Base-by-base conservation (phyloP, 2,329 filamentous ascomycete genomes). In the Dothidotthia symphoricarpi region DNA sequence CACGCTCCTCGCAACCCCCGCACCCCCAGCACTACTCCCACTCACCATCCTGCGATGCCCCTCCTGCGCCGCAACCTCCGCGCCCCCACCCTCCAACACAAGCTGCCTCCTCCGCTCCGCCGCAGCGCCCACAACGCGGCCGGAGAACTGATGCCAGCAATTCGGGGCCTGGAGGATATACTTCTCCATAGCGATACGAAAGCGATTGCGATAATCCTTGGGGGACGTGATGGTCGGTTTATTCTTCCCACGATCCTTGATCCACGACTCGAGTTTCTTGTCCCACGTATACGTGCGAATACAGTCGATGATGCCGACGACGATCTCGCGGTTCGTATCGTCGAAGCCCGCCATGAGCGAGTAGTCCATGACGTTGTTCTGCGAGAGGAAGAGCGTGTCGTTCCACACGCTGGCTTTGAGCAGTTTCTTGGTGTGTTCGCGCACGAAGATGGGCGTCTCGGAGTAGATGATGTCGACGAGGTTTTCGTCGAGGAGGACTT, bases 181-280 rank as follows among this genome's bases (percentile, higher is more conserved):
- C 77, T 89, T 82, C 56, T 89, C 88, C 93, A 98, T 98, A 10
- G 90, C 90, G 69, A 96, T 91, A 50, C 93, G 75, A 72, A 98
- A 98, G 5, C 93, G 82, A 53, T 86, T 90, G 68, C 96, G 94
- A 67, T 98, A 98, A 69, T 98, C 93, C 70, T 93, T 95, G 2
- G 93, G 94, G 67, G 87, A 94, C 9, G 93, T 98, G 34, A 98
- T 93, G 0, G 93, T 98, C 7, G 94, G 94, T 45, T 88, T 80
- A 54, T 83, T 84, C 67, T 83, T 83, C 57, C 94, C 93, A 26
- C 91, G 85, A 61, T 97, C 90, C 69, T 98, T 98, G 77, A 98
- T 96, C 93, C 93, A 98, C 37, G 85, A 93, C 71, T 98, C 93
- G n/a, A 98, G 79, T 64, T 96, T 96, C 76, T 98, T 98, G 73